Conservation (phyloP, 306 rosid species). For the Lathyrus aphaca region DNA sequence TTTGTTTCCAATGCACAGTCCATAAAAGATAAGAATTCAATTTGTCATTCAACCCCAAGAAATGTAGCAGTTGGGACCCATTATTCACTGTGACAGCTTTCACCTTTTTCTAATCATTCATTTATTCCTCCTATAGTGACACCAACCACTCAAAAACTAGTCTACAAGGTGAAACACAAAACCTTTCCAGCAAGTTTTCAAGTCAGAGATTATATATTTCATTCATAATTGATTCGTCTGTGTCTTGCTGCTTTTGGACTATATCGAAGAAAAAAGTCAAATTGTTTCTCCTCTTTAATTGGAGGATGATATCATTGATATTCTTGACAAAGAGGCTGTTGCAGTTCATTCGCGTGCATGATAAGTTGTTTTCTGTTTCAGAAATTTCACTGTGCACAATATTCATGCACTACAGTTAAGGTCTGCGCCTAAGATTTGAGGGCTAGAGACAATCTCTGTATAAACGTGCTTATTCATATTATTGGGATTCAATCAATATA, state of each 20-base stretch:
- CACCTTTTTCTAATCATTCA: slow-evolving; percentile 3
- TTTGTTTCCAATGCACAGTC: slow-evolving; percentile 44
- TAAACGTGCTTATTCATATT: slow-evolving; percentile 4
- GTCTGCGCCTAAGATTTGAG: neutral
- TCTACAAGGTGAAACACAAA: slow-evolving; percentile 38
- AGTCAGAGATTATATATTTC: slow-evolving; percentile 29
- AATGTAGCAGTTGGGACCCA: slow-evolving; percentile 52
- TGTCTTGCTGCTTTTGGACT: slow-evolving; percentile 43
- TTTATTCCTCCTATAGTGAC: slow-evolving; percentile 36
- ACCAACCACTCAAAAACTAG: slow-evolving; percentile 39
- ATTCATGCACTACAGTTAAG: slow-evolving; percentile 22
- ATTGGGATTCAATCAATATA: too few relatives aligned
- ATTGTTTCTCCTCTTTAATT: slow-evolving; percentile 30
- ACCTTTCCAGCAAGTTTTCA: slow-evolving; percentile 39
- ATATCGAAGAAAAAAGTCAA: slow-evolving; percentile 43
- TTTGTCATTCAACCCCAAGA: slow-evolving; percentile 46
- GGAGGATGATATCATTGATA: slow-evolving; percentile 29
- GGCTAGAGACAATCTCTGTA: neutral
- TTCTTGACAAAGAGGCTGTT: slow-evolving; percentile 35
- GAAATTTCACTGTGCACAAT: neutral
- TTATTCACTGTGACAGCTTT: slow-evolving; percentile 36
- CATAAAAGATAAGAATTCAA: slow-evolving; percentile 32
- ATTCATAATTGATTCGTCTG: slow-evolving; percentile 8
- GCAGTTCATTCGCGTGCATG: slow-evolving; percentile 42
- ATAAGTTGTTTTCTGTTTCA: slow-evolving; percentile 39